A percentile compares a stretch with the other conserved stretches of the same genome.
Conservation (phyloP, 805 yeast species). For the Yarrowia sp. region DNA sequence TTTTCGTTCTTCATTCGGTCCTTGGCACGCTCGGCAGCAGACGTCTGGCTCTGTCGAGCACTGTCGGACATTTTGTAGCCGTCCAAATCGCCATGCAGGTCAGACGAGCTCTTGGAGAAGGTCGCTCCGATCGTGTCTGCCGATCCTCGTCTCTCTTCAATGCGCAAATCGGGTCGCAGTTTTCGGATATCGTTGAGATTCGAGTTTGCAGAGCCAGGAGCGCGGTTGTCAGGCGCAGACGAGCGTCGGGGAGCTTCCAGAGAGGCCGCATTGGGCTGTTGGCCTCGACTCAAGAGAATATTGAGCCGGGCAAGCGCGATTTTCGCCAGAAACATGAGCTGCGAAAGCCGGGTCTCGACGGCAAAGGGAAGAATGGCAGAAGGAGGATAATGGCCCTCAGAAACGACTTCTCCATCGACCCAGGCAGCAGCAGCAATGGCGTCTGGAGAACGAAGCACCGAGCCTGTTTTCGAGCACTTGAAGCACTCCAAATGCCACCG, state of each 20-base stretch:
- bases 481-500: slow-evolving; percentile 89
- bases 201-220: background rate
- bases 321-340: slow-evolving; percentile 75
- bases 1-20: slow-evolving; percentile 79
- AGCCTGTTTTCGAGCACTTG: slow-evolving; percentile 54
- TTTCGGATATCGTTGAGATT: slow-evolving; percentile 14
- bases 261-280: background rate
- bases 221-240: slow-evolving; percentile 24
- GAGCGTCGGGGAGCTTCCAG: slow-evolving; percentile 9
- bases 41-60: slow-evolving; percentile 17
- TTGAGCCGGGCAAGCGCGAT: slow-evolving; percentile 77
- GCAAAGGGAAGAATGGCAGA: slow-evolving; percentile 58
- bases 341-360: slow-evolving; percentile 70
- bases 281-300: slow-evolving; percentile 51
- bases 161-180: background rate
- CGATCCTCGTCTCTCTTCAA: slow-evolving; percentile 7
- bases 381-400: slow-evolving; percentile 10
- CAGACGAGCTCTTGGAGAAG: slow-evolving; percentile 3
- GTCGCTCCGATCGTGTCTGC: background rate
- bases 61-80: slow-evolving; percentile 29
- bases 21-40: slow-evolving; percentile 64
- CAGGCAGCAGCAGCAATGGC: background rate
- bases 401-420: slow-evolving; percentile 11
- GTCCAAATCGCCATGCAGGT: slow-evolving; percentile 38
- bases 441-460: background rate